Evolutionary conservation across 2,329 filamentous ascomycete species (phyloP).

Genomic region (Talaromyces piceae): DNA sequence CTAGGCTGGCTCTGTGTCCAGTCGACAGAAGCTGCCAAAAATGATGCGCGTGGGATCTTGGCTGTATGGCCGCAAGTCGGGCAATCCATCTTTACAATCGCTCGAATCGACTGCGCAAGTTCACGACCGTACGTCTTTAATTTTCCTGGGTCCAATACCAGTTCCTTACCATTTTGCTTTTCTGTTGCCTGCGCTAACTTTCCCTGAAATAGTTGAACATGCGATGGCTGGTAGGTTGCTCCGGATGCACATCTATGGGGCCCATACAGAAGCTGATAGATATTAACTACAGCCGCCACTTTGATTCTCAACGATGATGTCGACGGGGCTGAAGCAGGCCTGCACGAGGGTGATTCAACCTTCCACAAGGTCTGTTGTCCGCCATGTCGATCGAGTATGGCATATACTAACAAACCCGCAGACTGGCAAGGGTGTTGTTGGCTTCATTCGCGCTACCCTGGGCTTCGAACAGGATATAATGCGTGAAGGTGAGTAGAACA

Average conservation of each 20-base stretch:
- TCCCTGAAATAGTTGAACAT: conserved; percentile 26
- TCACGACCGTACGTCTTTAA: conserved; percentile 37
- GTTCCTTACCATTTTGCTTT: no score
- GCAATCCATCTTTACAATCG: conserved; percentile 45
- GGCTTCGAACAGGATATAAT: conserved; percentile 91
- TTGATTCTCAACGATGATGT: conserved; percentile 88
- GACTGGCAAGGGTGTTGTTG: conserved; percentile 71
- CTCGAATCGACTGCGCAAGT: conserved; percentile 52
- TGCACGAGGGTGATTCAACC: conserved; percentile 67
- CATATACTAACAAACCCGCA: conserved; percentile 25
- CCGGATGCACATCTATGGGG: not conserved
- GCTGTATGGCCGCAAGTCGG: conserved; percentile 38
- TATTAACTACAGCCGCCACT: conserved; percentile 46
- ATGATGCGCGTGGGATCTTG: conserved; percentile 39
- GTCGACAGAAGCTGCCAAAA: not conserved
- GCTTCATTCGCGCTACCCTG: conserved; percentile 77
- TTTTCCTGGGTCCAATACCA: no score
- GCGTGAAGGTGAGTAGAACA: conserved; percentile 52
- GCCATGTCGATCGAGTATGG: not conserved
- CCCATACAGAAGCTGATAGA: not conserved
- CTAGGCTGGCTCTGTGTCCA: not conserved
- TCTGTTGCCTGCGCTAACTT: no score
- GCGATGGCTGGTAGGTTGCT: conserved; percentile 37
- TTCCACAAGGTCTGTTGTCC: conserved; percentile 63
- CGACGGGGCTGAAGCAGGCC: conserved; percentile 66